A percentile compares a stretch with the other conserved stretches of the same genome.
These are phyloP conservation scores for Pestalotiopsis sp. DNA, from an alignment of 2,329 filamentous ascomycete genomes.

Conservation along the genomic window DNA sequence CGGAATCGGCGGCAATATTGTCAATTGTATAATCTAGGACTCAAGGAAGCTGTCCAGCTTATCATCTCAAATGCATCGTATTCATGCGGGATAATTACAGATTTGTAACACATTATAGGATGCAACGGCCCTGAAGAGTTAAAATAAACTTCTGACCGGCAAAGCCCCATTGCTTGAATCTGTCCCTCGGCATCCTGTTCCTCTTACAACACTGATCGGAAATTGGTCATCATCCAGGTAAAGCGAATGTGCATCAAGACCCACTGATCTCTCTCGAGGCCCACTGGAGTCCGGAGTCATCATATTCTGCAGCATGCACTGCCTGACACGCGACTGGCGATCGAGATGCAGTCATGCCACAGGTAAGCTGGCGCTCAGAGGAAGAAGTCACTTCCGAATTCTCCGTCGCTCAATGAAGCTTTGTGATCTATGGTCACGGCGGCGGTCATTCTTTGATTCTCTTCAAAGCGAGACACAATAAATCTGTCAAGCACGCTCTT, in stretches of 20 bases:
- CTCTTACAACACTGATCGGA: neutral
- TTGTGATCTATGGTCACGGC: neutral
- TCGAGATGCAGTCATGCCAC: neutral
- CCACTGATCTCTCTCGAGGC: neutral
- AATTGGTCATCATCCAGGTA: neutral
- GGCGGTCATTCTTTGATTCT: neutral
- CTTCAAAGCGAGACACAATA: neutral
- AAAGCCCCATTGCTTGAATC: neutral
- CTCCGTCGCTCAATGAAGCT: neutral
- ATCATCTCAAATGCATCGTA: neutral
- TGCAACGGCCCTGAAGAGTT: neutral
- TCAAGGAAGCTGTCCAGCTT: neutral
- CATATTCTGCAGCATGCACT: too few relatives aligned
- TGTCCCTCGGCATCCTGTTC: neutral
- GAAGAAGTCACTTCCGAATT: neutral
- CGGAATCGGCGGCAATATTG: neutral
- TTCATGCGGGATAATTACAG: neutral
- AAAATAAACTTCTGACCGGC: neutral
- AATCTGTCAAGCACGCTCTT: neutral
- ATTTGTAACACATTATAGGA: neutral
- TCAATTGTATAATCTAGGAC: neutral
- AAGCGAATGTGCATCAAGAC: neutral
- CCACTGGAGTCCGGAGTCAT: neutral
- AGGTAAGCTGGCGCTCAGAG: neutral
- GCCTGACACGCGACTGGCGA: neutral